Percentiles rank a stretch among this genome's conserved stretches.
These are phyloP conservation scores for Chlamydomonas reinhardtii DNA, from an alignment of 163 green algal genomes.

Conservation along the genomic window DNA sequence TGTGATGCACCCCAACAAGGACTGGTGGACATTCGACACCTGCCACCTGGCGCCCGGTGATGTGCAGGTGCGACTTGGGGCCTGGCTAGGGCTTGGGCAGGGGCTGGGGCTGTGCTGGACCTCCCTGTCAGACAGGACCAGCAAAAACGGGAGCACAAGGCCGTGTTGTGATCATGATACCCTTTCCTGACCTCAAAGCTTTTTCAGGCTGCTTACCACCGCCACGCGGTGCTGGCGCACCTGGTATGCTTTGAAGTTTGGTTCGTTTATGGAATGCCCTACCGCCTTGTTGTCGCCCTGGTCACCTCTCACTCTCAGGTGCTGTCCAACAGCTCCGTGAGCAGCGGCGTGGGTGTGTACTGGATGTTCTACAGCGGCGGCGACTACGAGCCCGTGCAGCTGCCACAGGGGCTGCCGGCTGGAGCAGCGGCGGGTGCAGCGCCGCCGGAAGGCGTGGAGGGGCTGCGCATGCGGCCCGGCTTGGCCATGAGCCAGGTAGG, in stretches of 20 bases:
- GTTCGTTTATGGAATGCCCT: too few species aligned
- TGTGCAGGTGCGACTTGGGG: constrained; percentile 79
- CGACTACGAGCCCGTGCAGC: constrained; percentile 74
- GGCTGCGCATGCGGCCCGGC: constrained; percentile 83
- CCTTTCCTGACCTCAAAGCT: too few species aligned
- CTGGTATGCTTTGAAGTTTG: too few species aligned
- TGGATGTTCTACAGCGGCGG: constrained; percentile 97
- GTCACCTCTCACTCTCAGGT: constrained; percentile 68
- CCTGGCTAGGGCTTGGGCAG: not conserved
- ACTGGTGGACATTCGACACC: constrained; percentile 97
- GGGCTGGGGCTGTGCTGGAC: not conserved
- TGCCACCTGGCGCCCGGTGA: constrained; percentile 85
- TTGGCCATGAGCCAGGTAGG: constrained; percentile 94
- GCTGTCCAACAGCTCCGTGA: constrained; percentile 77
- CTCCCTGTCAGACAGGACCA: too few species aligned
- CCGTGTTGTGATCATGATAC: too few species aligned
- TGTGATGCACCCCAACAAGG: constrained; percentile 74
- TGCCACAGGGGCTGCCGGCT: constrained; percentile 62
- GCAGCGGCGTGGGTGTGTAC: constrained; percentile 87
- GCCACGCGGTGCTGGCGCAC: too few species aligned
- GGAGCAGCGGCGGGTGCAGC: not conserved
- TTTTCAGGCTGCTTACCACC: too few species aligned
- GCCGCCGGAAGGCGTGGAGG: constrained; percentile 59
- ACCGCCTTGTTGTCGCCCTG: too few species aligned
- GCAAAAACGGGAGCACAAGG: too few species aligned